phyloP scores from a whole-genome alignment of 2,329 filamentous ascomycete species.

The Colletotrichum brevisporum region DNA sequence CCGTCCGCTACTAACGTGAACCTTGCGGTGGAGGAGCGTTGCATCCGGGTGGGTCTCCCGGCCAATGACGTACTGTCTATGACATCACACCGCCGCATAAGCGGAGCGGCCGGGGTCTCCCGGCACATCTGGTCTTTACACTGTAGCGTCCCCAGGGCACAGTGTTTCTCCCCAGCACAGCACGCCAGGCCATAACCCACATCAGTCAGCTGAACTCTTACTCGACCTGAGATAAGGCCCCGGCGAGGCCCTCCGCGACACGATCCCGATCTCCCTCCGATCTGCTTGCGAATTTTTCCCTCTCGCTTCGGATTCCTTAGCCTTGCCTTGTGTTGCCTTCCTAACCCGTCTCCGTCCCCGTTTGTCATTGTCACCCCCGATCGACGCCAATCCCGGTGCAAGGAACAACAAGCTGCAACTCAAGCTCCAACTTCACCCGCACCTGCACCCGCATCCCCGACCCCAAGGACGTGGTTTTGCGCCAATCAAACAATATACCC shows the following conservation, averaged over 20 bases:
- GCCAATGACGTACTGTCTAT: slow-evolving; percentile 37
- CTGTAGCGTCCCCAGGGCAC: too few species aligned
- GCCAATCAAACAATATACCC: slow-evolving; percentile 7
- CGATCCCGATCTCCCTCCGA: slow-evolving; percentile 36
- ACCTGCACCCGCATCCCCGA: not conserved
- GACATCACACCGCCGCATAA: slow-evolving; percentile 39
- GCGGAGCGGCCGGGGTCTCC: slow-evolving; percentile 14
- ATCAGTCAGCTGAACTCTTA: slow-evolving; percentile 15
- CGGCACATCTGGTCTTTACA: slow-evolving; percentile 24
- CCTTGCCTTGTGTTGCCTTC: slow-evolving; percentile 12
- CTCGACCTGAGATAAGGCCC: slow-evolving; percentile 17
- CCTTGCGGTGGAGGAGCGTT: slow-evolving; percentile 4
- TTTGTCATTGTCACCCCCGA: slow-evolving; percentile 14
- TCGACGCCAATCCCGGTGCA: slow-evolving; percentile 26
- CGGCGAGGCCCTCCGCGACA: slow-evolving; percentile 28
- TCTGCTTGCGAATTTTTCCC: slow-evolving; percentile 15
- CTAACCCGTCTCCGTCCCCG: slow-evolving; percentile 18
- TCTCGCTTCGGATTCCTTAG: not conserved
- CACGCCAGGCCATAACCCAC: slow-evolving; percentile 1
- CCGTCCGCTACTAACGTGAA: not conserved
- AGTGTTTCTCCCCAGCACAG: slow-evolving; percentile 1
- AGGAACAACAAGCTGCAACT: slow-evolving; percentile 1
- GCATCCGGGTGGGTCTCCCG: slow-evolving; percentile 14
- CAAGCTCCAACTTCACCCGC: not conserved
- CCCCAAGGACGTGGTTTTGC: not conserved